A percentile compares a stretch with the other conserved stretches of the same genome.
Evolutionary conservation across 2,329 filamentous ascomycete genomes (phyloP).

Genomic region (Monilinia polystroma): DNA sequence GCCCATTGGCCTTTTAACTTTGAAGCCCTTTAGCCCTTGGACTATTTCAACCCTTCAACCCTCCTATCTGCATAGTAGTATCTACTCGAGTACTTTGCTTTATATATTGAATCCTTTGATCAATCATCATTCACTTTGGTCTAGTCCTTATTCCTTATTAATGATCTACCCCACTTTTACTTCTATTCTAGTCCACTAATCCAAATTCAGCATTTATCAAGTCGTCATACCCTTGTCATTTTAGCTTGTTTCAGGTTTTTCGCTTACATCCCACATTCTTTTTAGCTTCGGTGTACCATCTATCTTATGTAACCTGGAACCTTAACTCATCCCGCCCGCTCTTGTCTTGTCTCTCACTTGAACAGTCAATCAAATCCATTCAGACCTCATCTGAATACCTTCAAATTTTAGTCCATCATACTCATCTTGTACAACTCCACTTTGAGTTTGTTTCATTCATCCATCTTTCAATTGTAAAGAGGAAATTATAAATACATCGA

Average conservation of each 20-base stretch:
- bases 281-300: neutral
- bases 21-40: too few species aligned
- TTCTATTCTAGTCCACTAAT: neutral
- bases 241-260: constrained; percentile 22
- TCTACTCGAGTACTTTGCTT: too few species aligned
- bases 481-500: constrained; percentile 4
- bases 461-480: neutral
- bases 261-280: constrained; percentile 25
- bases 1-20: too few species aligned
- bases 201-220: neutral
- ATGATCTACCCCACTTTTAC: neutral
- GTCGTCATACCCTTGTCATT: neutral
- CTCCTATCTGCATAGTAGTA: too few species aligned
- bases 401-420: neutral
- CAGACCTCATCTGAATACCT: constrained; percentile 10
- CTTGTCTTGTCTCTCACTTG: neutral
- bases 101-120: neutral
- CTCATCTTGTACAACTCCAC: neutral
- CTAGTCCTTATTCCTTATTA: neutral
- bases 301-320: neutral
- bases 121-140: constrained; percentile 1
- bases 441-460: neutral
- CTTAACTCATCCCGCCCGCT: constrained; percentile 10
- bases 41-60: too few species aligned
- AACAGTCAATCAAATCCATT: neutral